Base-by-base conservation (phyloP, 2,329 filamentous ascomycete species). In the Calonectria hongkongensis region DNA sequence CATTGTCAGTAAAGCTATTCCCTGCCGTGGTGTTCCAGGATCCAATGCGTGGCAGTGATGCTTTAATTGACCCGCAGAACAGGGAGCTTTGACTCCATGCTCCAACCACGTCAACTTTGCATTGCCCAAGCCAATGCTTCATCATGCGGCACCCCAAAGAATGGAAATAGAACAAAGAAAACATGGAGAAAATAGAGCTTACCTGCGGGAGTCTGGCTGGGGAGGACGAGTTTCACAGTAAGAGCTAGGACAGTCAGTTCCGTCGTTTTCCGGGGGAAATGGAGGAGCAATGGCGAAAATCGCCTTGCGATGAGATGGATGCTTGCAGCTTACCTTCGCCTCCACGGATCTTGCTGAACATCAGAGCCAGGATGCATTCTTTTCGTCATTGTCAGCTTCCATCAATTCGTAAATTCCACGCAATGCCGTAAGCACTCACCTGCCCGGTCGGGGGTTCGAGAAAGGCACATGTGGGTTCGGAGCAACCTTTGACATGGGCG, bases 321-420 rank as follows among this genome's bases (percentile, higher is more conserved):
- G 30, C 25, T 67, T 47, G 43, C 18, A 45, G 51, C 63, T 33
- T 74, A 79, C 78, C 78, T 79, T 71, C 73, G 62, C 18, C 68
- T 68, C 73, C 70, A 79, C 25, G 47, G 51, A 56, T 79, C 78
- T 68, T 78, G 74, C 15, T 77, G 71, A 27, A 66, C 68, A 27
- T 80, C 77, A 48, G 78, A 73, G 27, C 70, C 70, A 5, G 76
- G 77, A 66, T 73, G 70, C 71, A 79, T 80, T 54, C 73, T 74
- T 50, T 73, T 78, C 60, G 16, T n/a, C 15, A 45, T 27, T 47
- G 71, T 79, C 48, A 79, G 73, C 33, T 28, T 48, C 18, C 12
- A 6, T 43, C 60, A 27, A 50, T 21, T 25, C 18, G 7, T 10
- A 21, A 36, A 28, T 36, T 50, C 5, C 43, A 18, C 9, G 13